These are phyloP conservation scores for Cryphonectria naterciae DNA, from an alignment of 2,329 filamentous ascomycete species.

Conservation along the genomic window DNA sequence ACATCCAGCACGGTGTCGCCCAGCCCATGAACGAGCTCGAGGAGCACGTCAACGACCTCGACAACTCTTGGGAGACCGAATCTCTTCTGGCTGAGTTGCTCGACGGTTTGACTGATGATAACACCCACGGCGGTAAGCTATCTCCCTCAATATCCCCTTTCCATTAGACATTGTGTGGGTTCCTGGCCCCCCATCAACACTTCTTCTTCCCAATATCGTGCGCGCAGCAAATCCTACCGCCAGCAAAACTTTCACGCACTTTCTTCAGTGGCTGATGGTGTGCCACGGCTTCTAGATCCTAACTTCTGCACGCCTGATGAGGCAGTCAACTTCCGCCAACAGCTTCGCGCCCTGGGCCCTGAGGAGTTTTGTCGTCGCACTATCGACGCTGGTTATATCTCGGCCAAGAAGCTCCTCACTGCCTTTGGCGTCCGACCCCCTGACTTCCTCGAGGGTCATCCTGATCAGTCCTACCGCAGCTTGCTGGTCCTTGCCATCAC, in stretches of 20 bases:
- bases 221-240: too few relatives aligned
- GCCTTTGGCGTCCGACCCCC: constrained; percentile 82
- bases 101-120: constrained; percentile 60
- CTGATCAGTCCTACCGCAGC: constrained; percentile 76
- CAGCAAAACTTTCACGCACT: too few relatives aligned
- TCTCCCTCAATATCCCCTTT: constrained; percentile 21
- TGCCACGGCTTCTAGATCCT: constrained; percentile 39
- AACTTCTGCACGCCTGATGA: constrained; percentile 70
- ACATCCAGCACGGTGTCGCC: constrained; percentile 30
- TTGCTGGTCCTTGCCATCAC: constrained; percentile 78
- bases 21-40: constrained; percentile 48
- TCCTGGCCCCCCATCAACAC: too few relatives aligned
- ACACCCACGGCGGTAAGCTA: constrained; percentile 48
- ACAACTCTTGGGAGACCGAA: constrained; percentile 65
- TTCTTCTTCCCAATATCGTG: not conserved
- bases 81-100: constrained; percentile 67
- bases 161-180: constrained; percentile 13
- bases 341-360: constrained; percentile 77
- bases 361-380: constrained; percentile 75
- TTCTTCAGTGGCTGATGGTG: constrained; percentile 17
- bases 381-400: constrained; percentile 69
- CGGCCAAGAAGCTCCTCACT: constrained; percentile 81
- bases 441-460: constrained; percentile 69
- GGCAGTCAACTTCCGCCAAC: constrained; percentile 67
- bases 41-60: constrained; percentile 55